Base-by-base conservation (phyloP, 2,329 filamentous ascomycete species). In the Xylaria hypoxylon region DNA sequence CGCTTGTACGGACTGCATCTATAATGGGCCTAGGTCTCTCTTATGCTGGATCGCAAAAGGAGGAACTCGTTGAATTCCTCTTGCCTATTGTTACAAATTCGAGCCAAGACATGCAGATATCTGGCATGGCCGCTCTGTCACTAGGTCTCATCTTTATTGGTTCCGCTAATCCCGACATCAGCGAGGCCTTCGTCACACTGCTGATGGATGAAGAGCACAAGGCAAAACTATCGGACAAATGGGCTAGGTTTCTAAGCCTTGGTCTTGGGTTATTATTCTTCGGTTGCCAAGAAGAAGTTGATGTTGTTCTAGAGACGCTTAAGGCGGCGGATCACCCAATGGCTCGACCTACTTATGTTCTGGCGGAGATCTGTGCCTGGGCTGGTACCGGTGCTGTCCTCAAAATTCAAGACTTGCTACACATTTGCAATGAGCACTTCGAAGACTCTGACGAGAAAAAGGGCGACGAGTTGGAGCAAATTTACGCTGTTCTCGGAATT, bases 301-400 rank as follows among this genome's bases (percentile, higher is more conserved):
- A 99, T 75, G 95, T 98, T 64, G 94, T 98, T 71, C 83, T 98
- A 35, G 96, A 99, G 82, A 97, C 96, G 0, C 86, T 99, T 62
- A 99, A 98, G 84, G 96, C 92, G 28, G 94, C 98, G 60, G 94
- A 98, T 70, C 95, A 98, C 78, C 95, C 96, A 26, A 97, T 97
- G 90, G 93, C 94, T 22, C 96, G 96, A 81, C 92, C 96, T n/a
- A 97, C 95, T 1, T 92, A 93, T 1, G 93, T 98, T 5, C 87
- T 99, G 68, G 94, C 94, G 17, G 95, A 97, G 76, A 97, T 98
- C 62, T 99, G 96, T 77, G 96, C 96, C 3, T 99, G 95, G 94
- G 96, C 96, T 56, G 96, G 96, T 64, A 99, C 96, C 51, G 96
- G 96, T 70, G 95, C 96, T 8, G 96, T 99, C 64, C 84, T 99